phyloP scores from a whole-genome alignment of 2,329 filamentous ascomycete species.

The Tolypocladium nubicola region DNA sequence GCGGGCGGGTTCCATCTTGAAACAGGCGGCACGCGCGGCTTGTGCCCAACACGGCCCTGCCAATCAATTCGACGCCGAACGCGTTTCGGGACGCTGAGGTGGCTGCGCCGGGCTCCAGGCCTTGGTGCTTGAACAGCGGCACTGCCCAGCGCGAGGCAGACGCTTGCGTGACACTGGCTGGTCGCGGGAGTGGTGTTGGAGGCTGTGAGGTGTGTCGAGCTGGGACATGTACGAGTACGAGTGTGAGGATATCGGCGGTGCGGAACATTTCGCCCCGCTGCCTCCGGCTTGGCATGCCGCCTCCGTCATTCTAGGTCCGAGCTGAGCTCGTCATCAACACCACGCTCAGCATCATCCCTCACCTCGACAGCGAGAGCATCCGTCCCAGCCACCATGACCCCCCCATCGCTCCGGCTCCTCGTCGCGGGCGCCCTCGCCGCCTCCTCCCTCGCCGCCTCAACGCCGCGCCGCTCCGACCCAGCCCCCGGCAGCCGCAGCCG shows the following conservation, averaged over 20 bases:
- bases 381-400: background rate
- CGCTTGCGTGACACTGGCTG: no score
- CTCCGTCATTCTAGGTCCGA: no score
- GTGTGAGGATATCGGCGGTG: background rate
- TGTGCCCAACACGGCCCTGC: background rate
- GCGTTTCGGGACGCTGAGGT: background rate
- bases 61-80: background rate
- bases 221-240: no score
- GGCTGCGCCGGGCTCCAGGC: no score
- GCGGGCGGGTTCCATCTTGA: background rate
- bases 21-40: background rate
- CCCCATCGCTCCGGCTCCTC: background rate
- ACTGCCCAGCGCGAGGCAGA: no score
- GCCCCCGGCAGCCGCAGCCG: background rate
- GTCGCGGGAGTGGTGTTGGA: no score
- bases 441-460: conserved; percentile 16
- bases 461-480: conserved; percentile 1
- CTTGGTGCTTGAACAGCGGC: no score
- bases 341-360: background rate
- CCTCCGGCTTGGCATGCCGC: background rate
- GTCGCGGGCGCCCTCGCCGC: background rate
- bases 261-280: background rate
- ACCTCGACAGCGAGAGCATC: background rate
- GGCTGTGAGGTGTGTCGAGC: no score
- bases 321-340: background rate